Evolutionary conservation across 2,329 filamentous ascomycete species (phyloP), one percentile per base, ranked within the genome.

Genomic region (Metarhizium rileyi): DNA sequence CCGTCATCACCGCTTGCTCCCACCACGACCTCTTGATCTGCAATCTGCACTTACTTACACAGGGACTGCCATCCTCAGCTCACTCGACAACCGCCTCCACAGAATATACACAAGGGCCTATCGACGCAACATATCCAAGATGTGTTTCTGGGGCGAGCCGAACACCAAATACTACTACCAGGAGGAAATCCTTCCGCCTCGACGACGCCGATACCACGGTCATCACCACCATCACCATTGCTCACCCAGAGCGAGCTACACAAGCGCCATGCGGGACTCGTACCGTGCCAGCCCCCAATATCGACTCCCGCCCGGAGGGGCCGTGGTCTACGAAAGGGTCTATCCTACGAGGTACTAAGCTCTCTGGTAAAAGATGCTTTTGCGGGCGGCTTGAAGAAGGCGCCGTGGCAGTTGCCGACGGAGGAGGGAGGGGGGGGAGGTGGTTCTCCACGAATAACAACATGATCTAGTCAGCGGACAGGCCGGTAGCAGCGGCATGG

Each of bases 161-260:
- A 63, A 61, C 27, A 70, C 68, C 38, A 70, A 70, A 44, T 76
- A 79, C 66, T 79, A 79, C 67, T 77, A 78, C 61, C 71, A 71
- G 60, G 73, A 78, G 65, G 75, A 78, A 56, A 68, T 73, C 55
- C 68, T 75, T 44, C 75, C 75, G 41, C 66, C 70, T 50, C 66
- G 72, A 38, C 60, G 57, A 28, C 62, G 68, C 45, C 63, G 63
- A 44, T 62, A 64, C 40, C 63, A 66, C 30, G 60, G 64, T 16
- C 63, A 66, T 44, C 59, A 61, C 44, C 61, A 66, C 43, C 64
- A 67, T 41, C 61, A 63, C 44, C 59, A 61, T 50, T 57, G 59
- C 44, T 59, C 68, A 23, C 71, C 72, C 44, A 62, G 67, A 43
- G 63, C 65, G n/a, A 72, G 69, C 64, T 70, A 71, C 64, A 66